phyloP scores from a whole-genome alignment of 2,329 filamentous ascomycete genomes.

The Gaeumannomyces tritici region DNA sequence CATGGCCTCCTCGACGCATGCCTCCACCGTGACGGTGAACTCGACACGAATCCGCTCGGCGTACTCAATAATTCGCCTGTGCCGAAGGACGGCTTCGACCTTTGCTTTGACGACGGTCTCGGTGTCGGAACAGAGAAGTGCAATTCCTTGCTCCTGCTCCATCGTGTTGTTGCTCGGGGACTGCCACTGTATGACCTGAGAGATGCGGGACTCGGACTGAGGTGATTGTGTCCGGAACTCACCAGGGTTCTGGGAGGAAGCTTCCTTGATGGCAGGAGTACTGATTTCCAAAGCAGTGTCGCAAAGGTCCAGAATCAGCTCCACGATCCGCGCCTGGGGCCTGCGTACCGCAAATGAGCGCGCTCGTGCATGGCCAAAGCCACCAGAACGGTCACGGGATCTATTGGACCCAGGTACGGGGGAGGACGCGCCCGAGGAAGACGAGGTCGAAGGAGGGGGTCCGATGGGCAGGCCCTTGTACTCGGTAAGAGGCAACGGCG shows the following conservation, averaged over 20 bases:
- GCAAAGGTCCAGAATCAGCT: constrained; percentile 87
- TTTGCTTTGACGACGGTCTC: constrained; percentile 77
- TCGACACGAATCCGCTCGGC: constrained; percentile 91
- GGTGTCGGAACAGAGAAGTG: constrained; percentile 81
- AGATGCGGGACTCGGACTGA: constrained; percentile 88
- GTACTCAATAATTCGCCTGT: constrained; percentile 90
- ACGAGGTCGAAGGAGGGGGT: constrained; percentile 55
- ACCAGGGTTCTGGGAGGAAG: constrained; percentile 53
- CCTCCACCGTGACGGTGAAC: constrained; percentile 84
- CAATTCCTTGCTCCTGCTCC: constrained; percentile 86
- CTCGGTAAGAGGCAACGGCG: constrained; percentile 53
- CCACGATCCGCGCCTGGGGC: constrained; percentile 86
- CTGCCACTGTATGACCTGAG: constrained; percentile 93
- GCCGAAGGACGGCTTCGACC: constrained; percentile 84
- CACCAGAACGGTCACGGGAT: constrained; percentile 57
- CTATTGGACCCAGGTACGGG: constrained; percentile 63
- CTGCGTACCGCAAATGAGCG: constrained; percentile 86
- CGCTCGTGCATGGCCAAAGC: constrained; percentile 69
- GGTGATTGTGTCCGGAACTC: constrained; percentile 91
- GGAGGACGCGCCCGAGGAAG: constrained; percentile 38
- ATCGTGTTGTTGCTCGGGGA: constrained; percentile 84
- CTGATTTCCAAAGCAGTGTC: constrained; percentile 94
- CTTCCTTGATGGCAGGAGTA: constrained; percentile 85
- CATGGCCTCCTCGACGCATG: constrained; percentile 89
- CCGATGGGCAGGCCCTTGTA: constrained; percentile 87